Evolutionary conservation across 2,329 filamentous ascomycete species (phyloP), one percentile per base, ranked within the genome.

Genomic region (Pseudocercospora macadamiae): DNA sequence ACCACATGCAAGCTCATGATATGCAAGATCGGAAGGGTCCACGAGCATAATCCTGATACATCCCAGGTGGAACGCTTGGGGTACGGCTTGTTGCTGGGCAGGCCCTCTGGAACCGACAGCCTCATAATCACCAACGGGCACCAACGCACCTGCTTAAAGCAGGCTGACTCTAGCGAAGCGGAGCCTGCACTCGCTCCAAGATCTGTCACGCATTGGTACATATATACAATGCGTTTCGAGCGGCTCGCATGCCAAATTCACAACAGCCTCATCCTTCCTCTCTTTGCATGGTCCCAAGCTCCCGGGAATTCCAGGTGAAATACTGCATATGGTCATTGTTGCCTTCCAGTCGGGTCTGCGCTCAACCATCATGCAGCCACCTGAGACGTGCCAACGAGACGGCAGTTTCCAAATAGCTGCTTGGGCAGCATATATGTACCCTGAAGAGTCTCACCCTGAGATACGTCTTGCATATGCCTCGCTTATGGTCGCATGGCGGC

Each of bases 321-420:
- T 28, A 26, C 42, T 47, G 21, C 42, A 47, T 16, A 47, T 47
- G 42, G 25, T 18, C 28, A 32, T 49, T 49, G 42, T 47, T 47
- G 42, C n/a, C 42, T 47, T 18, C 42, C 42, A 23, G n/a, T 45
- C 12, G 12, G n/a, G n/a, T 26, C 23, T 26, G n/a, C 19, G 6
- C 19, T 47, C 42, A 25, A 23, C 19, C 23, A 23, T 14, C 42
- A 47, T 47, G 18, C 42, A 47, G 23, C 6, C 23, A 47, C 26
- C 19, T 16, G 42, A 47, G 23, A 47, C 42, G 42, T 47, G 23
- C 42, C 42, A 47, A 23, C 21, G 21, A 10, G 21, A 14, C 14
- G 23, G 42, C 4, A 32, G 42, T 23, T n/a, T 12, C 42, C 14
- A n/a, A 28, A 47, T 14, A 12, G 19, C 9, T 23, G 23, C 42